phyloP scores from a whole-genome alignment of 352 stramenopile genomes.

The Phytopythium ostracodes region DNA sequence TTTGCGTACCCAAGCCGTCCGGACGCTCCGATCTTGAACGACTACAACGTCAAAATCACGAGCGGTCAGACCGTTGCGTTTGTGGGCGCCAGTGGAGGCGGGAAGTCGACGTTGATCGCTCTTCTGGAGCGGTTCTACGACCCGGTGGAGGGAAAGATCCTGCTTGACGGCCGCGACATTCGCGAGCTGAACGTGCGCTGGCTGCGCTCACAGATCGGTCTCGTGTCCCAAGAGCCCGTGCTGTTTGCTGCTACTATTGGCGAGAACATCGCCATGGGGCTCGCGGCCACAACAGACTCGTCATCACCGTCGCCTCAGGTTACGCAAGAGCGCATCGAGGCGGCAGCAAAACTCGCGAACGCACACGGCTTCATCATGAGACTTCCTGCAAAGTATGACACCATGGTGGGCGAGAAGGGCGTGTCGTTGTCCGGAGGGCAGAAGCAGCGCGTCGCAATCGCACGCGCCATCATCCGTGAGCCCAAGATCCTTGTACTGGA shows the following conservation, averaged over 20 bases:
- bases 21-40: slow-evolving; percentile 18
- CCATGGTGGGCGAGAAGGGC: slow-evolving; percentile 26
- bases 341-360: slow-evolving; percentile 26
- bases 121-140: slow-evolving; percentile 90
- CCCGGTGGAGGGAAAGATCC: slow-evolving; percentile 54
- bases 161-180: slow-evolving; percentile 79
- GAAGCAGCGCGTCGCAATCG: slow-evolving; percentile 33
- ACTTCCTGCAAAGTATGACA: slow-evolving; percentile 87
- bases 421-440: slow-evolving; percentile 32
- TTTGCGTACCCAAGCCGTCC: slow-evolving; percentile 74
- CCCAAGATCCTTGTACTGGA: slow-evolving; percentile 83
- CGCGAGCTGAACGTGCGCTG: slow-evolving; percentile 74
- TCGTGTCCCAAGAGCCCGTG: slow-evolving; percentile 86
- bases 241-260: slow-evolving; percentile 87
- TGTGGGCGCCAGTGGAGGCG: slow-evolving; percentile 24
- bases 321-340: no score
- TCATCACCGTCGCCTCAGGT: no score
- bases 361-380: slow-evolving; percentile 48
- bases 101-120: slow-evolving; percentile 41
- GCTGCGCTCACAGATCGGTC: slow-evolving; percentile 54
- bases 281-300: no score
- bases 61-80: slow-evolving; percentile 27
- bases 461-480: slow-evolving; percentile 65
- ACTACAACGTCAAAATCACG: slow-evolving; percentile 35
- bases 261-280: slow-evolving; percentile 94